Base-by-base conservation (phyloP, 352 stramenopile species). In the Phytophthora palmivora region DNA sequence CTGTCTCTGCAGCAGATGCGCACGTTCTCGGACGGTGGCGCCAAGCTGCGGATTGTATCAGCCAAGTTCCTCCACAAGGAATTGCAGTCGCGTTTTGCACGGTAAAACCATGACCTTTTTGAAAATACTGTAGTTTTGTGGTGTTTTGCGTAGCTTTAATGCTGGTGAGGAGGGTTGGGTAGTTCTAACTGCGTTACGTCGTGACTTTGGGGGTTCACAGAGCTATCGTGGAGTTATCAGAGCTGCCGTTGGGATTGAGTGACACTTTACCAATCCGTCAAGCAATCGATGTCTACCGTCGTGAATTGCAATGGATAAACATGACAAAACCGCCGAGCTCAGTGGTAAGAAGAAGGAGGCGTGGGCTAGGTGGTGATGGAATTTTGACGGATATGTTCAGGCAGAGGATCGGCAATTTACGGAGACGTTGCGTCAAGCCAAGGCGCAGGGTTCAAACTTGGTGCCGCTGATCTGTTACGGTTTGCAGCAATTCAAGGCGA, bases 1-100 rank as follows among this genome's bases (percentile, higher is more conserved):
- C 70, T 94, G 72, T 88, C 82, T 19, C 71, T 94, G 48, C 86
- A 81, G 55, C 86, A 94, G 53, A 94, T 94, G 86, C 86, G 87
- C 57, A 78, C 72, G 39, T 92, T 91, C 37, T 74, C 86, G n/a
- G 78, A 87, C 41, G 76, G 73, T 18, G 77, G 69, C 12, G 71
- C 74, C 46, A 88, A 92, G 33, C 63, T 87, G 56, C 78, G 79
- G 15, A 64, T 94, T 50, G 63, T 89, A 30, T 82, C 79, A 4
- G 75, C 80, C 28, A 79, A 68, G 24, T 94, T 94, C 54, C 67
- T 94, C 38, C 86, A 92, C 61, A 87, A 87, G 34, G 86, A 94
- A 66, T 80, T 94, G 19, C 82, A 89, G 51, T 79, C 87, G 24
- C 82, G 86, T 34, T 92, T 92, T 51, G 82, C 86, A 51, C 75